Evolutionary conservation across 176 grass and related monocot species (phyloP).

Genomic region (Eleusine coracana): DNA sequence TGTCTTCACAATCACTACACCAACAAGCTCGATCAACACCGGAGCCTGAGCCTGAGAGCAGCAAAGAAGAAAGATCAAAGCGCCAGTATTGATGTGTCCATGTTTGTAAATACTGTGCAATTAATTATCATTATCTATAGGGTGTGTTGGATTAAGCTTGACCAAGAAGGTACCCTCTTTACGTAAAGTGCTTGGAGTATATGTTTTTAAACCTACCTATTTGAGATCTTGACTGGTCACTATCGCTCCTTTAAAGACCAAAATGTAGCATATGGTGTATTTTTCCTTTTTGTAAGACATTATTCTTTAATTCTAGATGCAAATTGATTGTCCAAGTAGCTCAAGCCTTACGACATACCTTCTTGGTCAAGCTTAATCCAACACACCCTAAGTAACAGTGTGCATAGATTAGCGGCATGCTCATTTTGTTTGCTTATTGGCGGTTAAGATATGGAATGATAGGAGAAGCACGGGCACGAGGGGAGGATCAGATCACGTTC

Average conservation of each 20-base stretch:
- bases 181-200: constrained; percentile 22
- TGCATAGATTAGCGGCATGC: too few species aligned
- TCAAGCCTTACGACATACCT: too few species aligned
- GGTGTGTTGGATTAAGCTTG: neutral
- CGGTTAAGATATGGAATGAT: neutral
- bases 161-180: neutral
- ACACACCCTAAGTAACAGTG: too few species aligned
- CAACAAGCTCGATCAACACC: neutral
- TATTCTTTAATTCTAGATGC: neutral
- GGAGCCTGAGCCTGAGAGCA: neutral
- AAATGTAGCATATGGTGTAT: neutral
- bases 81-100: neutral
- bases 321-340: neutral
- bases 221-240: constrained; percentile 47
- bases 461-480: constrained; percentile 19
- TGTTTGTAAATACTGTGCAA: neutral
- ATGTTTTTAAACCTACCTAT: neutral
- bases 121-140: neutral
- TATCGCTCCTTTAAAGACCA: neutral
- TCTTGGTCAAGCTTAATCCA: too few species aligned
- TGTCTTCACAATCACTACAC: constrained; percentile 36
- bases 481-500: constrained; percentile 18
- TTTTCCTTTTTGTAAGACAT: neutral
- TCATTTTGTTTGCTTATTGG: too few species aligned
- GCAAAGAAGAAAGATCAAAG: constrained; percentile 34